phyloP scores from a whole-genome alignment of 495 filamentous ascomycete genomes.

The Apodospora peruviana region DNA sequence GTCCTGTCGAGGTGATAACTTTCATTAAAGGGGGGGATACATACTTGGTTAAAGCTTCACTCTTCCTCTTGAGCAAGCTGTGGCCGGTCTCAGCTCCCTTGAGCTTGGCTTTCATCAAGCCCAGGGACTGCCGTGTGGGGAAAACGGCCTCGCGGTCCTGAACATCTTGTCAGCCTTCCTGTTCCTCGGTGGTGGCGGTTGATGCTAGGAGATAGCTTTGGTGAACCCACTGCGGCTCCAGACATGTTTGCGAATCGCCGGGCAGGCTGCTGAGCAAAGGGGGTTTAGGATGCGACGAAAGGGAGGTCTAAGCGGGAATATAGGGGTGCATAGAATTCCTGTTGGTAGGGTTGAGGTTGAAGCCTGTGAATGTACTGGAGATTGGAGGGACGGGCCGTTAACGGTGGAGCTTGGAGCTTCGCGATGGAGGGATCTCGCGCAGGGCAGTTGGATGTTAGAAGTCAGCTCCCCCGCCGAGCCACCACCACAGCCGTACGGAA shows the following conservation, averaged over 20 bases:
- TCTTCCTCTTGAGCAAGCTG: slow-evolving; percentile 83
- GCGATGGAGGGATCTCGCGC: background rate
- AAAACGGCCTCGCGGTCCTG: slow-evolving; percentile 93
- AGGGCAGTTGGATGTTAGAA: too few species aligned
- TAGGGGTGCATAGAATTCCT: too few species aligned
- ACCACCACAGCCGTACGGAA: too few species aligned
- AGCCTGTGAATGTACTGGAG: too few species aligned
- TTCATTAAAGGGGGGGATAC: slow-evolving; percentile 9
- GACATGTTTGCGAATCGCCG: slow-evolving; percentile 43
- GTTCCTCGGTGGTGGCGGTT: background rate
- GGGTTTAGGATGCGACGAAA: background rate
- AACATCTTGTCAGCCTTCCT: slow-evolving; percentile 13
- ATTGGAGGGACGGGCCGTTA: slow-evolving; percentile 5
- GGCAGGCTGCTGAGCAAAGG: background rate
- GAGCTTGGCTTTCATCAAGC: slow-evolving; percentile 96
- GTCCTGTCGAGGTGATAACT: background rate
- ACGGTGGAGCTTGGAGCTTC: slow-evolving; percentile 17
- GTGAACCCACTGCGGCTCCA: slow-evolving; percentile 46
- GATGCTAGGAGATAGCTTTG: slow-evolving; percentile 8
- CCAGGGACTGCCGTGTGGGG: slow-evolving; percentile 93
- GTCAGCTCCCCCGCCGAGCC: too few species aligned
- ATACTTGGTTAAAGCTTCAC: slow-evolving; percentile 86
- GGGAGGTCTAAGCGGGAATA: too few species aligned
- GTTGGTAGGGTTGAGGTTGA: too few species aligned
- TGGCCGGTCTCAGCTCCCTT: slow-evolving; percentile 93